Evolutionary conservation across 2,329 filamentous ascomycete species (phyloP).

Genomic region (Venturia aucupariae): DNA sequence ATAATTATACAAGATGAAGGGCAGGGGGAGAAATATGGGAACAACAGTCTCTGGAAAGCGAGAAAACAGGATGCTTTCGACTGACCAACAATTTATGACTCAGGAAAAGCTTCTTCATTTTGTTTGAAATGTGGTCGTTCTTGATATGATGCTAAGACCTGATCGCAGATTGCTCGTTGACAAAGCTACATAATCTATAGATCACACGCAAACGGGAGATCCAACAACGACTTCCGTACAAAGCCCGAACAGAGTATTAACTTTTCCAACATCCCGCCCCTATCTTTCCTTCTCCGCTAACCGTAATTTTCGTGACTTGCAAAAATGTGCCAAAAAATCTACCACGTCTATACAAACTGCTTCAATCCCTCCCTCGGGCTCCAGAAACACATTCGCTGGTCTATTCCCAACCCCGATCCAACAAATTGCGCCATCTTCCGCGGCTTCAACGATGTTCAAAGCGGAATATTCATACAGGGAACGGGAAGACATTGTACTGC

Average conservation of each 20-base stretch:
- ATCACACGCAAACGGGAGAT: no score
- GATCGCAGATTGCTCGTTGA: no score
- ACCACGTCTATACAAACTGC: not conserved
- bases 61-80: not conserved
- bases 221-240: no score
- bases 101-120: no score
- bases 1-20: not conserved
- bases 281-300: no score
- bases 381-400: not conserved
- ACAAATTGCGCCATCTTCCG: not conserved
- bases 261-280: no score
- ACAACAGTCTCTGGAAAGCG: not conserved
- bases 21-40: not conserved
- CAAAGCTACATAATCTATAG: no score
- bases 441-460: not conserved
- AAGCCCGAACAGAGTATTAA: no score
- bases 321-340: not conserved
- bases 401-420: not conserved
- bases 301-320: not conserved
- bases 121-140: no score
- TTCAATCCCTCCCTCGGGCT: not conserved
- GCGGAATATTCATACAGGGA: not conserved
- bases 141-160: no score
- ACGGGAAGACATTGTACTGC: not conserved
- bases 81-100: no score